A percentile compares a stretch with the other conserved stretches of the same genome.
Evolutionary conservation across 83 land plant genomes (phyloP).

Genomic region (Thuja plicata): DNA sequence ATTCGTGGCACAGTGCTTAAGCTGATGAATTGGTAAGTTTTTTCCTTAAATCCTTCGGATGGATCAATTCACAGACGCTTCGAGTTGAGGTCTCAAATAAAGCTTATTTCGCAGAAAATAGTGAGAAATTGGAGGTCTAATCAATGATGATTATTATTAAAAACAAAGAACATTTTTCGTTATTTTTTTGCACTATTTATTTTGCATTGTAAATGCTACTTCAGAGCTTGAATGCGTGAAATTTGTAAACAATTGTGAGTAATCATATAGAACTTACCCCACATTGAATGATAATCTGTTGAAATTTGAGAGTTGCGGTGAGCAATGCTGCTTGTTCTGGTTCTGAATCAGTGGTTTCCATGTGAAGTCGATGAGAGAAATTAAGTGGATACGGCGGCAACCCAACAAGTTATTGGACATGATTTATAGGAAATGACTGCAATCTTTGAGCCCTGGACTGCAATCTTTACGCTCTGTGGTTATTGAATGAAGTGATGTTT

Average conservation of each 20-base stretch:
- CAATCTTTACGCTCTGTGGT: neutral
- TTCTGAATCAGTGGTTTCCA: neutral
- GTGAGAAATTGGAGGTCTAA: neutral
- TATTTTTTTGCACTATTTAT: neutral
- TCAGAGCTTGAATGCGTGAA: neutral
- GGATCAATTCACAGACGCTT: neutral
- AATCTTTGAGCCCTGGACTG: too few species aligned
- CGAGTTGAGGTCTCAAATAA: too few species aligned
- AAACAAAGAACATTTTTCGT: neutral
- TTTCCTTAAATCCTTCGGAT: neutral
- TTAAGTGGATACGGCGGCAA: neutral
- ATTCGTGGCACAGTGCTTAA: neutral
- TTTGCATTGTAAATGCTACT: neutral
- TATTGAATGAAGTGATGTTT: neutral
- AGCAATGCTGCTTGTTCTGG: neutral
- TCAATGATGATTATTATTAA: neutral
- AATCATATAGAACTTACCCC: conserved; percentile 3
- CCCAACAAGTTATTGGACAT: neutral
- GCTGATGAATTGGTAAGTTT: neutral
- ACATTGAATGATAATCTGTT: neutral
- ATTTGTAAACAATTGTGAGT: neutral
- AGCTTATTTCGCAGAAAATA: neutral
- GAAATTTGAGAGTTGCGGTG: neutral
- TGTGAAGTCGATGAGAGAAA: neutral
- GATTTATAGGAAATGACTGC: neutral